Evolutionary conservation across 352 stramenopile genomes (phyloP).

Genomic region (Thraustochytrium sp.): DNA sequence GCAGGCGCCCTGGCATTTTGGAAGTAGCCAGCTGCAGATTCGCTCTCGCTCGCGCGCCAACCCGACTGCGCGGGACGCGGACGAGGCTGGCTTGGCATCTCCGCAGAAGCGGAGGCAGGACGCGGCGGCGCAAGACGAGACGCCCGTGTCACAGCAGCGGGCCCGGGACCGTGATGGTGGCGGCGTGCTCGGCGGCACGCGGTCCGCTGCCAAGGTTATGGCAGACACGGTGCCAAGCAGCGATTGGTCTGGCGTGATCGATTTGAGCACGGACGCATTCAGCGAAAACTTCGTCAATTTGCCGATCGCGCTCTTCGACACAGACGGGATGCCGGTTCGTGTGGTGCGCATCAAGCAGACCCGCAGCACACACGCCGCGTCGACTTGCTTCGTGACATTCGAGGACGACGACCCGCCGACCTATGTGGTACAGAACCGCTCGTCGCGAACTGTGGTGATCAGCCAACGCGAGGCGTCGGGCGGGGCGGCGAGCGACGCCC

Average conservation of each 20-base stretch:
- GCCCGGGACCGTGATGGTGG: not conserved
- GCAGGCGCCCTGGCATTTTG: slow-evolving; percentile 2
- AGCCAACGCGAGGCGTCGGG: not conserved
- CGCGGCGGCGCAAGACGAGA: no score
- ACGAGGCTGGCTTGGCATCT: no score
- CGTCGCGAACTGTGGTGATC: not conserved
- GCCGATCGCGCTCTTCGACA: slow-evolving; percentile 30
- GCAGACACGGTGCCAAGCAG: not conserved
- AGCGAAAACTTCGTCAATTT: slow-evolving; percentile 9
- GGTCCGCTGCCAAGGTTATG: not conserved
- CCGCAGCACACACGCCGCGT: not conserved
- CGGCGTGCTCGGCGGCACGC: not conserved
- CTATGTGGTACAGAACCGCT: slow-evolving; percentile 2
- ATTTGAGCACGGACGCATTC: slow-evolving; percentile 22
- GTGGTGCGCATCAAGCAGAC: slow-evolving; percentile 1
- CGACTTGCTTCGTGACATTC: slow-evolving; percentile 10
- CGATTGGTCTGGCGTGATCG: slow-evolving; percentile 34
- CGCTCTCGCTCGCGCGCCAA: not conserved
- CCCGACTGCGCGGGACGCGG: not conserved
- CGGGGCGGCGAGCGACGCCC: not conserved
- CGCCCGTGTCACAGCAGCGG: no score
- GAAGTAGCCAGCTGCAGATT: slow-evolving; percentile 15
- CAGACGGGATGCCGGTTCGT: not conserved
- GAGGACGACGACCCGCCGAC: slow-evolving; percentile 16
- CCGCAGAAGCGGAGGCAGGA: no score